phyloP scores from a whole-genome alignment of 2,329 filamentous ascomycete species.

The Colletotrichum musae region DNA sequence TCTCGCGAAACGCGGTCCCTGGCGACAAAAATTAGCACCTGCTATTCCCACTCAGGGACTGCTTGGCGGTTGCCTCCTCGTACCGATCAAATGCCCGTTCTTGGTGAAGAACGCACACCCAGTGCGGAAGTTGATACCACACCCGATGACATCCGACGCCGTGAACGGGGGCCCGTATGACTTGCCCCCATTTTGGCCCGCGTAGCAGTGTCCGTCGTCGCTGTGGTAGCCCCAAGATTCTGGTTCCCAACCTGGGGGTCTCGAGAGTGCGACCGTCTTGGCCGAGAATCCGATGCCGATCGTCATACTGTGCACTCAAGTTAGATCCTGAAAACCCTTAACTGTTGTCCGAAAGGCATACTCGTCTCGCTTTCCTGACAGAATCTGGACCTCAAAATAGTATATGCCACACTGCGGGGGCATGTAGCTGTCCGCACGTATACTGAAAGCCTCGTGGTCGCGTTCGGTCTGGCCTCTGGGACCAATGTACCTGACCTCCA shows the following conservation, averaged over 20 bases:
- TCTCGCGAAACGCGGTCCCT: constrained; percentile 81
- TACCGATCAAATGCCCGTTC: constrained; percentile 72
- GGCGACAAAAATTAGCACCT: constrained; percentile 38
- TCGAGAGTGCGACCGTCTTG: constrained; percentile 65
- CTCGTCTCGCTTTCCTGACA: constrained; percentile 68
- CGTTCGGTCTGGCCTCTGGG: constrained; percentile 63
- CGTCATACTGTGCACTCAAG: constrained; percentile 60
- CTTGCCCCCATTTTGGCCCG: constrained; percentile 69
- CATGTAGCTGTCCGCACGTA: constrained; percentile 89
- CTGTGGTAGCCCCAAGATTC: constrained; percentile 80
- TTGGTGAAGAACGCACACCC: constrained; percentile 79
- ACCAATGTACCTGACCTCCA: constrained; percentile 76
- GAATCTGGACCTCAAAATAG: constrained; percentile 83
- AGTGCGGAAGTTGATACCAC: constrained; percentile 76
- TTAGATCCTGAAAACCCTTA: not conserved
- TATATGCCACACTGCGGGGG: constrained; percentile 92
- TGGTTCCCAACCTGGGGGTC: constrained; percentile 76
- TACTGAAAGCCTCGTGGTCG: constrained; percentile 83
- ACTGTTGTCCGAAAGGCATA: constrained; percentile 53
- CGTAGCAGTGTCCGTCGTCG: constrained; percentile 75
- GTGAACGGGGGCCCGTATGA: constrained; percentile 71
- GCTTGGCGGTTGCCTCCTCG: constrained; percentile 40
- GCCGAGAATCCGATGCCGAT: constrained; percentile 75
- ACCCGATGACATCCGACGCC: constrained; percentile 72
- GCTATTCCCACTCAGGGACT: not conserved